These are phyloP conservation scores for Kodamaea sp. DNA, from an alignment of 1,139 yeast species.

Conservation along the genomic window DNA sequence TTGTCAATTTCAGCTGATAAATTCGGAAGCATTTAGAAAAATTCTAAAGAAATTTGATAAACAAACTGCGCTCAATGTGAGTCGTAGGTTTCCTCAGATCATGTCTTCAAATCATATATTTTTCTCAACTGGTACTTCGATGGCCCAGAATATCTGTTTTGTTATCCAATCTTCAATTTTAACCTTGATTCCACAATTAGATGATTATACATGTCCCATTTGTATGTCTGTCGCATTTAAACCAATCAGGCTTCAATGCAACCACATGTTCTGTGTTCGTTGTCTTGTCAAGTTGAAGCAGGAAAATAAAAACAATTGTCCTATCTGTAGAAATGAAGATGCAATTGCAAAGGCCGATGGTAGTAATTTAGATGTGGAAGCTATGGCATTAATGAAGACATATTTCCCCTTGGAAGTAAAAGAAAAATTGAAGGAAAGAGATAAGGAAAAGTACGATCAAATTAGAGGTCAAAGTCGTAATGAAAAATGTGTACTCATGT, in stretches of 20 bases:
- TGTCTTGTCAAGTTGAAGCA: slow-evolving; percentile 67
- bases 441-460: slow-evolving; percentile 47
- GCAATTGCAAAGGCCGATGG: slow-evolving; percentile 60
- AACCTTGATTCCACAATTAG: slow-evolving; percentile 64
- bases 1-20: slow-evolving; percentile 59
- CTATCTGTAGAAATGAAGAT: slow-evolving; percentile 54
- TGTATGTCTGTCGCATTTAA: slow-evolving; percentile 68
- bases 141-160: slow-evolving; percentile 53
- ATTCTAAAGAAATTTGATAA: slow-evolving; percentile 74
- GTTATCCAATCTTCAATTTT: slow-evolving; percentile 54
- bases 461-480: slow-evolving; percentile 16
- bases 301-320: slow-evolving; percentile 56
- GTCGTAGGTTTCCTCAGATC: slow-evolving; percentile 43
- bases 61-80: slow-evolving; percentile 57
- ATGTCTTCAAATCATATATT: slow-evolving; percentile 45
- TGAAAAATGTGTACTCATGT: slow-evolving; percentile 28
- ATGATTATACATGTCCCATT: slow-evolving; percentile 71
- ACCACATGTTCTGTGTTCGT: slow-evolving; percentile 67
- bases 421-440: slow-evolving; percentile 56
- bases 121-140: slow-evolving; percentile 40
- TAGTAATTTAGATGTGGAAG: slow-evolving; percentile 52
- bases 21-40: slow-evolving; percentile 60
- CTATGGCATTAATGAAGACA: slow-evolving; percentile 50
- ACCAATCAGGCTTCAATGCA: slow-evolving; percentile 61
- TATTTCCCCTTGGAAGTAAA: slow-evolving; percentile 68